phyloP scores from a whole-genome alignment of 2,329 filamentous ascomycete species.

The Helminthosporium solani region DNA sequence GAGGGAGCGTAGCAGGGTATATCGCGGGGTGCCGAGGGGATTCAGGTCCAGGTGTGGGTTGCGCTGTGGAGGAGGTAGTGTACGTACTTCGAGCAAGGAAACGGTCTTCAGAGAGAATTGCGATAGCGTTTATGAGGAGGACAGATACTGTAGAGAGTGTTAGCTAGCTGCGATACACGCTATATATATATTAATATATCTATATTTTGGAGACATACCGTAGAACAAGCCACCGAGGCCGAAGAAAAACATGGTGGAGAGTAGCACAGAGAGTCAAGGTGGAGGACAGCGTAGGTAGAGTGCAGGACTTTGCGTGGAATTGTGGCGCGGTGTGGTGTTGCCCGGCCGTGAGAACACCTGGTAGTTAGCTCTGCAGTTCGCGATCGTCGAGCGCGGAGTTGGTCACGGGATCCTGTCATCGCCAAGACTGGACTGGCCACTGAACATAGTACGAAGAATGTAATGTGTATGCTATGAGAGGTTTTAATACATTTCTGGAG shows the following conservation, averaged over 20 bases:
- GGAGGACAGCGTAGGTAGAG: background rate
- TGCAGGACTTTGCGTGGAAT: background rate
- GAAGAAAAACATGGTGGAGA: conserved; percentile 65
- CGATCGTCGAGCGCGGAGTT: background rate
- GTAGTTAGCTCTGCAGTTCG: conserved; percentile 8
- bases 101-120: conserved; percentile 90
- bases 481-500: no score
- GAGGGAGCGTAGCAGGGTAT: background rate
- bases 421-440: no score
- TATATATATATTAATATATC: no score
- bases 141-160: conserved; percentile 65
- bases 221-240: conserved; percentile 72
- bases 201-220: no score
- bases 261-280: background rate
- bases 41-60: background rate
- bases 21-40: background rate
- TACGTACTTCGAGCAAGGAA: conserved; percentile 77
- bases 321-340: conserved; percentile 10
- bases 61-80: background rate
- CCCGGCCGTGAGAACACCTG: conserved; percentile 23
- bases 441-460: no score
- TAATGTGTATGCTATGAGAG: no score
- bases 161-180: no score
- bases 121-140: conserved; percentile 90
- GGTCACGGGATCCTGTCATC: conserved; percentile 4